Conservation (phyloP, 805 yeast genomes). For the Candida ulmi region DNA sequence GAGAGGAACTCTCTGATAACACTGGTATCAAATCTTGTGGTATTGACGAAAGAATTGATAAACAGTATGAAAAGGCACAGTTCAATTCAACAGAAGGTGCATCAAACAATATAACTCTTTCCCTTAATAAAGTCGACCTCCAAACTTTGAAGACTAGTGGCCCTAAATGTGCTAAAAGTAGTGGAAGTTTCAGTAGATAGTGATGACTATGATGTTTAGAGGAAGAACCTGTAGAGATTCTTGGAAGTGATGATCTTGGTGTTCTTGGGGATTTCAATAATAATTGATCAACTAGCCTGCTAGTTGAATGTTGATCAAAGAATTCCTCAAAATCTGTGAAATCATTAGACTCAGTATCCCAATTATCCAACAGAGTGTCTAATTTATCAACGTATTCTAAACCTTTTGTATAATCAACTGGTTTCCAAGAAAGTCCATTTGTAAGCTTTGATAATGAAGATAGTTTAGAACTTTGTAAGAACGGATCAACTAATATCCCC, state of each 20-base stretch:
- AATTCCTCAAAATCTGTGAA: slow-evolving; percentile 19
- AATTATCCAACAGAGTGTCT: slow-evolving; percentile 21
- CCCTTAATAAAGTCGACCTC: slow-evolving; percentile 56
- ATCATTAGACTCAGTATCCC: slow-evolving; percentile 16
- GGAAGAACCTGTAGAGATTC: neutral
- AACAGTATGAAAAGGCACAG: slow-evolving; percentile 49
- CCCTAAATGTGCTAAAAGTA: slow-evolving; percentile 47
- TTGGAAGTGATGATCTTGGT: slow-evolving; percentile 6
- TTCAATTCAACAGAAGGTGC: slow-evolving; percentile 29
- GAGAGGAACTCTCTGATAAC: slow-evolving; percentile 23
- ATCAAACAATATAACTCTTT: slow-evolving; percentile 45
- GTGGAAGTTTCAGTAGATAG: slow-evolving; percentile 41
- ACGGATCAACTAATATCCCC: slow-evolving; percentile 52
- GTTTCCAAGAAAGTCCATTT: slow-evolving; percentile 30
- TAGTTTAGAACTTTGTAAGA: slow-evolving; percentile 9
- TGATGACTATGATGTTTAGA: slow-evolving; percentile 26
- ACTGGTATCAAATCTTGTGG: slow-evolving; percentile 47
- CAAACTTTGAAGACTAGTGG: slow-evolving; percentile 61
- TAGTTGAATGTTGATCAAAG: slow-evolving; percentile 13
- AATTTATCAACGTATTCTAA: slow-evolving; percentile 38
- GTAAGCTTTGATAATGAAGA: slow-evolving; percentile 9
- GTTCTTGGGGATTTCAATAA: slow-evolving; percentile 15
- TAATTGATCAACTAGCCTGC: slow-evolving; percentile 9
- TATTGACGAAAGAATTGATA: slow-evolving; percentile 55
- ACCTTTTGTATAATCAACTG: slow-evolving; percentile 34